Evolutionary conservation across 2,329 filamentous ascomycete genomes (phyloP).

Genomic region (Penicillium griseofulvum): DNA sequence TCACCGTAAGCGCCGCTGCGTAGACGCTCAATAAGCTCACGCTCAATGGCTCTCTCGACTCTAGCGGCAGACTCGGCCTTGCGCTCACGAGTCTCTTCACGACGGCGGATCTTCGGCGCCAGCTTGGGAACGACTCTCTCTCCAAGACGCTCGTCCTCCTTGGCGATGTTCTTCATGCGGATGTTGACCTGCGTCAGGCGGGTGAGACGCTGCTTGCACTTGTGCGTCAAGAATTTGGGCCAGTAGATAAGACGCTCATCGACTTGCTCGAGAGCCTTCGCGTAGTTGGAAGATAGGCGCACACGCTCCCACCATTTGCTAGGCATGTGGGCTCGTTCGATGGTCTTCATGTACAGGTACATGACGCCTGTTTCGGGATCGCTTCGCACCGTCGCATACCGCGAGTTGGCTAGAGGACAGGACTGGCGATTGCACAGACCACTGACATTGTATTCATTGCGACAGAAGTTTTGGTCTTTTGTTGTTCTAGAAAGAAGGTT

Average conservation of each 20-base stretch:
- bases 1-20: slow-evolving; percentile 93
- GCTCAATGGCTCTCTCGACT: slow-evolving; percentile 92
- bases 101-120: slow-evolving; percentile 80
- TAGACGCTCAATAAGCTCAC: slow-evolving; percentile 87
- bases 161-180: slow-evolving; percentile 70
- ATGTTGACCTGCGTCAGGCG: slow-evolving; percentile 89
- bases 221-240: slow-evolving; percentile 88
- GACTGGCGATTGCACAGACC: slow-evolving; percentile 83
- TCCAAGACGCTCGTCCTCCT: slow-evolving; percentile 83
- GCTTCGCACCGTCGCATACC: slow-evolving; percentile 87
- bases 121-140: slow-evolving; percentile 85
- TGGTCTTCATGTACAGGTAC: slow-evolving; percentile 96
- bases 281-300: slow-evolving; percentile 85
- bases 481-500: slow-evolving; percentile 58
- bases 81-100: slow-evolving; percentile 72
- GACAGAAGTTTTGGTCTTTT: slow-evolving; percentile 88
- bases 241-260: slow-evolving; percentile 87
- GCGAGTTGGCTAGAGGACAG: slow-evolving; percentile 84
- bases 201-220: slow-evolving; percentile 94
- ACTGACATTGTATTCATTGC: slow-evolving; percentile 87
- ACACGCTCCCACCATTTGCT: slow-evolving; percentile 94
- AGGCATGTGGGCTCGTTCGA: slow-evolving; percentile 83
- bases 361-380: slow-evolving; percentile 76
- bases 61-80: slow-evolving; percentile 83
- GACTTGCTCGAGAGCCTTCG: slow-evolving; percentile 81